Base-by-base conservation (phyloP, 108 stramenopile genomes). In the Cyclostephanos invisitatus region DNA sequence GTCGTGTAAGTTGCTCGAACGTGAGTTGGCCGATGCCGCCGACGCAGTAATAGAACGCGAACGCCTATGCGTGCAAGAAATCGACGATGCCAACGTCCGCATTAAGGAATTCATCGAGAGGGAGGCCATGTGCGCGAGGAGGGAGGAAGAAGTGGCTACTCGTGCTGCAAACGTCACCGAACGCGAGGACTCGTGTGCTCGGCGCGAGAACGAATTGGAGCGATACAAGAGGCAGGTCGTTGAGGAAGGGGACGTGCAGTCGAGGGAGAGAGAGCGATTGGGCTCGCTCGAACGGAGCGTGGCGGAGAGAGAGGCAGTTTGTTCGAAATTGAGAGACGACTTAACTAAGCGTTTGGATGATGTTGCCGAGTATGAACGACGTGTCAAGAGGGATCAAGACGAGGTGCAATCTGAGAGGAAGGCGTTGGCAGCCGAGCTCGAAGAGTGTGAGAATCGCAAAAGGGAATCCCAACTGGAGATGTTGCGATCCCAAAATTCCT, bases 11-110 rank as follows among this genome's bases (percentile, higher is more conserved):
- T 40, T 48, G 46, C 68, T 59, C 12, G 56, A 69, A 27, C 28
- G 18, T 29, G 53, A 80, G 55, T 44, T 80, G 37, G 50, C 66
- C 32, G 72, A 73, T 27, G 72, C 78, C 32, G 62, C 66, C 9
- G 72, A 80, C 42, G 72, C 68, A 0, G 24, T 80, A 32, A 40
- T 68, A 37, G 72, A 80, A 64, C 42, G 78, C 44, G 78, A 80
- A 7, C 72, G 64, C 15, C n/a, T 80, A 42, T 80, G 78, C 51
- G 62, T 49, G 3, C 29, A 68, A 38, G 58, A 80, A 63, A 53
- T 80, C 38, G 67, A 69, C 29, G 49, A 63, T 61, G 78, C 78
- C 47, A 73, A 80, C 53, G 17, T 36, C 17, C 46, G 68, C 64
- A 70, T 72, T 38, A 40, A 69, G 42, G 70, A 73, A 32, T 73